A percentile compares a stretch with the other conserved stretches of the same genome.
These are phyloP conservation scores for Yarrowia sp. DNA, from an alignment of 805 yeast genomes.

Conservation along the genomic window DNA sequence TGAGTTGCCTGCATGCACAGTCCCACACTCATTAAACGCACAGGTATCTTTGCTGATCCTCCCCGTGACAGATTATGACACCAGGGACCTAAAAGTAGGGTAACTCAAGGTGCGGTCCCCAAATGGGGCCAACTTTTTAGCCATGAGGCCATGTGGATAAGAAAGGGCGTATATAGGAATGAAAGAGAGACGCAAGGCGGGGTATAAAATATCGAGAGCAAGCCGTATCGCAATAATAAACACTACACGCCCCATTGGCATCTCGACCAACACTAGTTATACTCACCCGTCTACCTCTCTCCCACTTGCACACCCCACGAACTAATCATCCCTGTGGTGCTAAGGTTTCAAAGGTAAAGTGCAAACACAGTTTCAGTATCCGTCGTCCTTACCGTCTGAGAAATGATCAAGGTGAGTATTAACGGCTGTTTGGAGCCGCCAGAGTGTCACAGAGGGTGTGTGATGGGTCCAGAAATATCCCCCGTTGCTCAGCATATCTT, in stretches of 20 bases:
- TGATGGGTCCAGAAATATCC: too few species aligned
- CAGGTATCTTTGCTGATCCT: background rate
- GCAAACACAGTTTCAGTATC: constrained; percentile 12
- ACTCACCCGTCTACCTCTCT: background rate
- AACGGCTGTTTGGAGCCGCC: background rate
- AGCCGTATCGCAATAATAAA: background rate
- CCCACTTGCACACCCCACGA: constrained; percentile 9
- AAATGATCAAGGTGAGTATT: constrained; percentile 21
- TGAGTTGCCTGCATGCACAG: background rate
- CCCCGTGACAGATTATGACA: constrained; percentile 9
- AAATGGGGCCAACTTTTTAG: background rate
- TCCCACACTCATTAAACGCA: background rate
- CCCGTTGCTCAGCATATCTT: background rate
- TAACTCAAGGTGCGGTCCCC: background rate
- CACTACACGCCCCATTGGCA: background rate
- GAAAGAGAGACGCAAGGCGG: background rate
- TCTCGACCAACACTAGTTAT: background rate
- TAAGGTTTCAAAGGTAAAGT: constrained; percentile 22
- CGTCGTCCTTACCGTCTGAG: constrained; percentile 6
- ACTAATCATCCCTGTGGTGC: constrained; percentile 16
- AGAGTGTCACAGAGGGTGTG: background rate
- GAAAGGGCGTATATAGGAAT: background rate
- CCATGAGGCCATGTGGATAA: background rate
- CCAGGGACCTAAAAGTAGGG: background rate
- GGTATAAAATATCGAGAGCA: background rate